A percentile compares a stretch with the other conserved stretches of the same genome.
These are phyloP conservation scores for Huntiella omanensis DNA, from an alignment of 2,329 filamentous ascomycete genomes.

Conservation along the genomic window DNA sequence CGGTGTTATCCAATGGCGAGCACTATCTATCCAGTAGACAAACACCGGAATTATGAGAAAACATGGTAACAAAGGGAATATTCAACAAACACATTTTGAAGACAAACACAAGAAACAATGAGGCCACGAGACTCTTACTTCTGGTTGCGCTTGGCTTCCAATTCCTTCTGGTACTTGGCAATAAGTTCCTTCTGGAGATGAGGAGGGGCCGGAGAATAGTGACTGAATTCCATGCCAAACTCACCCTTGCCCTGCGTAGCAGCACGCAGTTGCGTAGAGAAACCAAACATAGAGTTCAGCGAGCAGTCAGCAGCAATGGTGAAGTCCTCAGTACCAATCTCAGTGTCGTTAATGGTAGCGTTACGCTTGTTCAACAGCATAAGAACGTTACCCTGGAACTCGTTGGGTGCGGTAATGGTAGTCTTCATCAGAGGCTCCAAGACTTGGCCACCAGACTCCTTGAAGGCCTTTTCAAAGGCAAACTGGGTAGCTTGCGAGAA, in stretches of 20 bases:
- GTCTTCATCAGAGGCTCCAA: conserved; percentile 98
- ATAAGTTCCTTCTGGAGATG: conserved; percentile 63
- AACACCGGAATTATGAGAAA: neutral
- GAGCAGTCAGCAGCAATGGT: conserved; percentile 82
- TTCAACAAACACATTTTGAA: neutral
- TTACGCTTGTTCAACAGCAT: conserved; percentile 93
- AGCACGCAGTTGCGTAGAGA: conserved; percentile 75
- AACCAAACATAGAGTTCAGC: conserved; percentile 95
- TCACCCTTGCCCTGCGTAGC: conserved; percentile 97
- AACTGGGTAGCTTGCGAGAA: conserved; percentile 92
- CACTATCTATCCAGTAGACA: neutral
- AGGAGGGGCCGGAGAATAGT: conserved; percentile 71
- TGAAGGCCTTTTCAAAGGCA: conserved; percentile 89
- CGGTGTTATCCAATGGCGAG: neutral
- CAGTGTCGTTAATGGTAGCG: conserved; percentile 85
- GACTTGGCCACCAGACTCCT: conserved; percentile 59
- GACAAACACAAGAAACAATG: neutral
- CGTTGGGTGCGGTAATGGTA: conserved; percentile 81
- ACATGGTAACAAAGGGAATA: neutral
- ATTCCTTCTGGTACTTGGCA: conserved; percentile 39
- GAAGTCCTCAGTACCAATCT: conserved; percentile 86
- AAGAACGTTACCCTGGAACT: conserved; percentile 94
- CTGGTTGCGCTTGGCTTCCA: conserved; percentile 32
- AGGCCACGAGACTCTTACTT: conserved; percentile 3
- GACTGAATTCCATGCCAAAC: conserved; percentile 97